Percentiles rank a stretch among this genome's conserved stretches.
Conservation (phyloP, 2,329 filamentous ascomycete species). For the Kalmusia sp. region DNA sequence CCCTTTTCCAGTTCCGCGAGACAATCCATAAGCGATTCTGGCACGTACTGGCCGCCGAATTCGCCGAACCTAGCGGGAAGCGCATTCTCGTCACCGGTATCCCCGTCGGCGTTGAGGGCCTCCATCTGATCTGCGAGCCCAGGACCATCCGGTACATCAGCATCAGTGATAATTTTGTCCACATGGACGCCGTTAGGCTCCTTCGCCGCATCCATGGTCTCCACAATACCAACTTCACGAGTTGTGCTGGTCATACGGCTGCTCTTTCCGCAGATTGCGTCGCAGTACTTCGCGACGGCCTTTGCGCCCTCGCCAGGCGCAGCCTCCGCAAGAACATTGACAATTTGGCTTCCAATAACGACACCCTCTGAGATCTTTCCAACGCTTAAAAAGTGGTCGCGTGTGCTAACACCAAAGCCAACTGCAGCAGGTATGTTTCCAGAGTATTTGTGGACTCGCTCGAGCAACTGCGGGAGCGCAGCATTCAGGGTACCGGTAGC, state of each 20-base stretch:
- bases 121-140: constrained; percentile 84
- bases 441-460: constrained; percentile 89
- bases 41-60: constrained; percentile 96
- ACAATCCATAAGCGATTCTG: constrained; percentile 97
- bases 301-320: constrained; percentile 70
- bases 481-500: constrained; percentile 83
- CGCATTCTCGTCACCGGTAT: constrained; percentile 50
- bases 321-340: constrained; percentile 78
- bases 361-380: constrained; percentile 88
- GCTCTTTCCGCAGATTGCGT: constrained; percentile 69
- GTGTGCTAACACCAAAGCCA: constrained; percentile 94
- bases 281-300: constrained; percentile 86
- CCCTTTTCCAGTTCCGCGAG: constrained; percentile 87
- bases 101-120: constrained; percentile 72
- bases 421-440: constrained; percentile 90
- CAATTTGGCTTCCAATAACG: constrained; percentile 94
- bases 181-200: constrained; percentile 71
- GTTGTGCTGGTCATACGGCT: constrained; percentile 58
- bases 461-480: constrained; percentile 80
- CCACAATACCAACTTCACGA: constrained; percentile 73
- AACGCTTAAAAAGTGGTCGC: constrained; percentile 89
- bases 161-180: constrained; percentile 70
- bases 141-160: constrained; percentile 62
- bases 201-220: constrained; percentile 68
- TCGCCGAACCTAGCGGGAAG: constrained; percentile 90